phyloP scores from a whole-genome alignment of 2,329 filamentous ascomycete genomes.

The Lachnellula occidentalis region DNA sequence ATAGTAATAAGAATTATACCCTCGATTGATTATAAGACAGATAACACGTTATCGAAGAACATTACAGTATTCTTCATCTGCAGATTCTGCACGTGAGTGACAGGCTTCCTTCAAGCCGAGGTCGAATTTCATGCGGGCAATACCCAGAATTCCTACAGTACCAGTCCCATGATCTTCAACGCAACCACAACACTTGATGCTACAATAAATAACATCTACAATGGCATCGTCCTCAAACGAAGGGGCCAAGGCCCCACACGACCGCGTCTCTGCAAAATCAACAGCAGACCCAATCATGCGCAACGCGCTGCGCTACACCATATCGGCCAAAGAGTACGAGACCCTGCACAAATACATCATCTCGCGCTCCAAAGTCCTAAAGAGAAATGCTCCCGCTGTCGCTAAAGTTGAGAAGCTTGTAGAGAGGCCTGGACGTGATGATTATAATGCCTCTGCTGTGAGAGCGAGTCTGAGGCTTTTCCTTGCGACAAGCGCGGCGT shows the following conservation, averaged over 20 bases:
- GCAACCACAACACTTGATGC: not conserved
- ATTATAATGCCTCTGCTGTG: constrained; percentile 65
- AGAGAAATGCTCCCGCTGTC: constrained; percentile 50
- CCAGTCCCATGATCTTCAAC: constrained; percentile 28
- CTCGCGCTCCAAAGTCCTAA: constrained; percentile 59
- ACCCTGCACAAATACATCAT: constrained; percentile 77
- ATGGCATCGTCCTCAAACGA: constrained; percentile 19
- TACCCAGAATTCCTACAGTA: not conserved
- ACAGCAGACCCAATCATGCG: constrained; percentile 66
- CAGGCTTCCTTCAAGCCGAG: not conserved
- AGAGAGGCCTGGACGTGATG: constrained; percentile 41
- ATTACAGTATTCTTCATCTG: not conserved
- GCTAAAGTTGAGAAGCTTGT: constrained; percentile 44
- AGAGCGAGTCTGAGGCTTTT: constrained; percentile 69
- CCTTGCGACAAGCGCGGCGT: constrained; percentile 52
- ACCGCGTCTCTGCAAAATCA: constrained; percentile 26
- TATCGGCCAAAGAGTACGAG: constrained; percentile 79
- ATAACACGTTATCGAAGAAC: too few relatives aligned
- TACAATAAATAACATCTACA: not conserved
- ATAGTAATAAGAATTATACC: not conserved
- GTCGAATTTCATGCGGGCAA: not conserved
- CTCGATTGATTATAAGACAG: not conserved
- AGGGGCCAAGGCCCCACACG: constrained; percentile 13
- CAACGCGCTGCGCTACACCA: constrained; percentile 82
- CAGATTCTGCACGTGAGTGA: not conserved